phyloP scores from a whole-genome alignment of 163 green algal genomes.

The Scenedesmus sp. region DNA sequence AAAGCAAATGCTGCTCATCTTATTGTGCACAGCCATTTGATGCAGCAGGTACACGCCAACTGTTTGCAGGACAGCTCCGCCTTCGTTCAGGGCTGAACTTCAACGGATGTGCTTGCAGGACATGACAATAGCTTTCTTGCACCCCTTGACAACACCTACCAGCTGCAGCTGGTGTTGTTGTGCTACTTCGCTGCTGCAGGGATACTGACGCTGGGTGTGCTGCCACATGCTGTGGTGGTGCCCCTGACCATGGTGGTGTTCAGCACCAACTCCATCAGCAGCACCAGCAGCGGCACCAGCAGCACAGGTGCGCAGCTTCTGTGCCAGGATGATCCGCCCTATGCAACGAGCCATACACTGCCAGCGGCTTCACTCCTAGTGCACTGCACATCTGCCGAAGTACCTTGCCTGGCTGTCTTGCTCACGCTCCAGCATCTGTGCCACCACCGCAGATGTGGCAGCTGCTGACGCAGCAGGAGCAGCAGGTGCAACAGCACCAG shows the following conservation, averaged over 20 bases:
- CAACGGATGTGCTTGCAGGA: not conserved
- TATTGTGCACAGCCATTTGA: not conserved
- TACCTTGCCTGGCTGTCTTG: no score
- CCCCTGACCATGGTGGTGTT: constrained; percentile 16
- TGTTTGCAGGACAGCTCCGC: not conserved
- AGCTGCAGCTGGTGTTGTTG: not conserved
- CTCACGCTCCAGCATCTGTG: no score
- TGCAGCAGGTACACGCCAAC: not conserved
- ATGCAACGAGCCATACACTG: not conserved
- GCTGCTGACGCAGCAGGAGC: not conserved
- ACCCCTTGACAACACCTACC: not conserved
- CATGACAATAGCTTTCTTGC: not conserved
- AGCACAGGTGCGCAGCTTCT: not conserved
- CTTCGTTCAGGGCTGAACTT: not conserved
- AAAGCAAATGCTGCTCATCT: not conserved
- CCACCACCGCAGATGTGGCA: not conserved
- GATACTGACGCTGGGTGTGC: constrained; percentile 35
- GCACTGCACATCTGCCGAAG: no score
- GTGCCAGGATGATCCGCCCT: not conserved
- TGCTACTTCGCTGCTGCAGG: constrained; percentile 20
- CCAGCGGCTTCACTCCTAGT: no score
- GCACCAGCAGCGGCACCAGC: not conserved
- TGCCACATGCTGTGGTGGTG: constrained; percentile 34
- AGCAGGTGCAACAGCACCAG: not conserved
- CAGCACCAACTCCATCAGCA: constrained; percentile 11